Evolutionary conservation across 331 rosid species (phyloP), one percentile per base, ranked within the genome.

Genomic region (Malus hybrid): DNA sequence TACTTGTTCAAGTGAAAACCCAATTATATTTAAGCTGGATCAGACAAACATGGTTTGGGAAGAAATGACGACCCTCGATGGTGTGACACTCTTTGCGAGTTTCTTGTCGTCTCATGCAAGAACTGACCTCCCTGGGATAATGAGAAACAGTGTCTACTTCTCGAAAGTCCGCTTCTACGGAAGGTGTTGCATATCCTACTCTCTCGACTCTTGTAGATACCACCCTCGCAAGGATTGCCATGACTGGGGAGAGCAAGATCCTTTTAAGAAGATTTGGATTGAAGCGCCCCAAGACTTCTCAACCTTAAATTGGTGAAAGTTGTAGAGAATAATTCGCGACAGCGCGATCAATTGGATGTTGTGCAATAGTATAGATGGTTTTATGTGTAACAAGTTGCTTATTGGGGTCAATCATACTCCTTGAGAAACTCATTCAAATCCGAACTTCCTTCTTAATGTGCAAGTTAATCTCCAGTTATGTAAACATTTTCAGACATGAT

Each of bases 161-260:
- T 87, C 97, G 19, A 90, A 92, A 76, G 89, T 92, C 46, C 92
- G 96, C n/a, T 92, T 87, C 78, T 90, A 85, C 64, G 97, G 97
- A 71, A 87, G 87, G 76, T 84, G 93, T 1, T 90, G 97, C 82
- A 86, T 92, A 81, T 90, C 96, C 46, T 90, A 85, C 86, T 92
- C 93, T 28, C 86, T 90, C 16, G 85, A 84, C 31, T 84, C 84
- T 61, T 69, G 28, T 71, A 86, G 93, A 78, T 92, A 90, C 85
- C 91, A 86, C 72, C 96, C 97, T 60, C 96, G 93, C 54, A 92
- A 92, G 87, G 90, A 90, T 78, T 90, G 84, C 73, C 86, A 88
- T 83, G 96, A 92, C 70, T 92, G 97, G 93, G 96, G 92, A 74
- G 96, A 92, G 71, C 92, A 85, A 84, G 93, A 90, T 77, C 92